Base-by-base conservation (phyloP, 768 basidiomycete genomes). In the Tricholoma sp. region DNA sequence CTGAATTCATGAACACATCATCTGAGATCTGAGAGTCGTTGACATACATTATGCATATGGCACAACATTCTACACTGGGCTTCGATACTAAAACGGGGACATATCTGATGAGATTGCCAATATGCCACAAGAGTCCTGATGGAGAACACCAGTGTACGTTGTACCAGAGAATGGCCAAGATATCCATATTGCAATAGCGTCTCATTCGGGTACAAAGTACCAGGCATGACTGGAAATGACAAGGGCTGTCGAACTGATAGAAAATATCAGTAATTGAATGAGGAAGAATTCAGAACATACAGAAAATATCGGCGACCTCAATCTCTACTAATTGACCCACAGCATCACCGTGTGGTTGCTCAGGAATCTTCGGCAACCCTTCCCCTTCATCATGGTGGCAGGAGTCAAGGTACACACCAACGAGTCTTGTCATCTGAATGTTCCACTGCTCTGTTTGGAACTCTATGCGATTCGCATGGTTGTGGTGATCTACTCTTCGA, bases 11-110 rank as follows among this genome's bases (percentile, higher is more conserved):
- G n/a, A n/a, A n/a, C n/a, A n/a, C n/a, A n/a, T n/a, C n/a, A n/a
- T n/a, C n/a, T n/a, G n/a, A 32, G 2, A 24, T 22, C 16, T n/a
- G 27, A 35, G 29, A 35, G 12, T 27, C 7, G 18, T 55, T 21
- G 19, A 45, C 50, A 21, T 37, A 60, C 59, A 50, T 60, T 60
- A 46, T 61, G 60, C 35, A 61, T 50, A 55, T 58, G 60, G 53
- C 57, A 61, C 22, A 61, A 46, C 14, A 46, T 55, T 45, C 50
- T 61, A 21, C 46, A 57, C 19, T 58, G 46, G 6, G 57, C 57
- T 12, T 58, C 53, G 12, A 61, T 46, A 31, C n/a, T n/a, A n/a
- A n/a, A n/a, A n/a, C n/a, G n/a, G n/a, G n/a, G n/a, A n/a, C n/a
- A n/a, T n/a, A n/a, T 61, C n/a, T 47, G 56, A 32, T 57, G 56